Evolutionary conservation across 2,329 filamentous ascomycete species (phyloP), one percentile per base, ranked within the genome.

Genomic region (Sclerotiophoma versabilis): DNA sequence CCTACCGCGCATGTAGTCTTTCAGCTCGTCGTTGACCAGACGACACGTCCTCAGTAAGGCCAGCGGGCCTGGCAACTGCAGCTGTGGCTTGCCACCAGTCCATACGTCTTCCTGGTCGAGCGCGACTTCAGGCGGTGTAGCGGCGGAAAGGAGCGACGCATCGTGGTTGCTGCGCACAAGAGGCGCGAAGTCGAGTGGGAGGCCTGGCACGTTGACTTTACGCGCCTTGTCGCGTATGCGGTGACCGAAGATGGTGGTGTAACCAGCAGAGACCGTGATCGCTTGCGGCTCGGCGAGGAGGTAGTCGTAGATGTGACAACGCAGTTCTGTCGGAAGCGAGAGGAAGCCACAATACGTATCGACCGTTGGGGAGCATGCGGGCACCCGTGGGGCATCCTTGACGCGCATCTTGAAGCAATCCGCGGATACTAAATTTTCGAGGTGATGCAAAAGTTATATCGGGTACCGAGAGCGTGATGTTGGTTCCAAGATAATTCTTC

Each of bases 221-320:
- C 63, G 65, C 20, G 58, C 56, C 44, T 54, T 57, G 45, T 72
- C 66, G 34, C 58, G 54, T 45, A 75, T 70, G 15, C 63, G 57
- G 41, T 66, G 60, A 7, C 64, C 59, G 50, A 72, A 63, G 39
- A 62, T 69, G 15, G 66, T 67, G 22, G 75, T 57, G 45, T 71
- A 64, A 23, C 72, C 74, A 17, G 69, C 74, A 39, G 72, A 70
- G n/a, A 79, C 71, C 14, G 76, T 78, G 26, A 78, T 69, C 14
- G 60, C 58, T 23, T 71, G 64, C 26, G 64, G 57, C 48, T 76
- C 73, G 50, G 70, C 63, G 20, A 78, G 66, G 15, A 75, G 71
- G 51, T 73, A 73, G 27, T 72, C 68, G 65, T 79, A 79, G 43
- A 79, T 77, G 14, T 72, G 64, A 30, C 77, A 76, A 37, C 77